These are phyloP conservation scores for Suillus subluteus DNA, from an alignment of 768 basidiomycete genomes.

Conservation along the genomic window DNA sequence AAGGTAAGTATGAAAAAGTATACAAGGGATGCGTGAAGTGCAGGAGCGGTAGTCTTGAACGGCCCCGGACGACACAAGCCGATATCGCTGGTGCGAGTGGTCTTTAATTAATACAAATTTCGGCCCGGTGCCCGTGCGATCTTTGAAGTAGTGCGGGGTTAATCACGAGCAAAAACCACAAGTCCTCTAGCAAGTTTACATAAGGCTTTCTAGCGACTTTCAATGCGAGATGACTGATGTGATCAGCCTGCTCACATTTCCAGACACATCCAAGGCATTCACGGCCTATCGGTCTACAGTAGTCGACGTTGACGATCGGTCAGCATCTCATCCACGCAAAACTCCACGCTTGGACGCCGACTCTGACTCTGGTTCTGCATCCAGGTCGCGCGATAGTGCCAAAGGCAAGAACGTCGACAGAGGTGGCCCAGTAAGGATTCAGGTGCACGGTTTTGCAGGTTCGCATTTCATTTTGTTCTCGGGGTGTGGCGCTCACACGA, in stretches of 20 bases:
- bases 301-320: slow-evolving; percentile 44
- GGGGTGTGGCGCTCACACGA: background rate
- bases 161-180: too few species aligned
- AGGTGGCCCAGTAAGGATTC: slow-evolving; percentile 48
- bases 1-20: too few species aligned
- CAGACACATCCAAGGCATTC: slow-evolving; percentile 56
- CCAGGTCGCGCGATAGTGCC: slow-evolving; percentile 46
- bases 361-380: slow-evolving; percentile 70
- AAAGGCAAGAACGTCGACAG: slow-evolving; percentile 28
- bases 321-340: slow-evolving; percentile 67
- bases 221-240: slow-evolving; percentile 41
- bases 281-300: slow-evolving; percentile 44
- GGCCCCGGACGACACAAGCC: too few species aligned
- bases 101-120: too few species aligned
- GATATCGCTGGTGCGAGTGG: too few species aligned
- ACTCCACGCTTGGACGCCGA: slow-evolving; percentile 66
- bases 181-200: background rate
- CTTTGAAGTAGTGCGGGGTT: too few species aligned
- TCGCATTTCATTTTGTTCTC: slow-evolving; percentile 5
- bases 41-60: too few species aligned
- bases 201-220: background rate
- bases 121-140: too few species aligned
- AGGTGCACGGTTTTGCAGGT: slow-evolving; percentile 50
- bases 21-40: too few species aligned
- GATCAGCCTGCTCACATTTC: slow-evolving; percentile 45